Evolutionary conservation across 1,139 yeast species (phyloP).

Genomic region (Eremothecium gossypii): DNA sequence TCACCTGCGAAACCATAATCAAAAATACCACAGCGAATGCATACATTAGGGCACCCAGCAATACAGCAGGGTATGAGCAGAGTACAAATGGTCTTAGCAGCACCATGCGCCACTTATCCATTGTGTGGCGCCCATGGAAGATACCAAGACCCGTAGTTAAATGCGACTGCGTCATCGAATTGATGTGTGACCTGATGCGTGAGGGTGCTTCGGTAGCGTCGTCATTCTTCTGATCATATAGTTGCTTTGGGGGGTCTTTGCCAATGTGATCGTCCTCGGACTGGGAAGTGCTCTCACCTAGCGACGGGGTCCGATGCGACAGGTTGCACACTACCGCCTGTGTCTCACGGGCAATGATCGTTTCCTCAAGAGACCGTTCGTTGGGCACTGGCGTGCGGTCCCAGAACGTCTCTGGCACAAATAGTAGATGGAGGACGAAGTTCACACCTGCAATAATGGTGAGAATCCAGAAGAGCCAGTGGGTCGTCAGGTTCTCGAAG

Average conservation of each 20-base stretch:
- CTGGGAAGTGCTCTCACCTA: conserved; percentile 4
- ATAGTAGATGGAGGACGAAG: conserved; percentile 39
- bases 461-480: conserved; percentile 56
- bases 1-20: conserved; percentile 50
- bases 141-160: conserved; percentile 22
- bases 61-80: conserved; percentile 41
- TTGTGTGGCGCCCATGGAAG: conserved; percentile 39
- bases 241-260: conserved; percentile 7
- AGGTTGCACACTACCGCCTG: neutral
- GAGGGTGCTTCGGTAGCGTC: neutral
- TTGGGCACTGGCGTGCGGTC: conserved; percentile 46
- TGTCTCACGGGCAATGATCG: conserved; percentile 38
- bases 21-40: conserved; percentile 56
- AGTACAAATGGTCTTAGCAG: conserved; percentile 48
- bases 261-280: conserved; percentile 9
- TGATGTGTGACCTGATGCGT: conserved; percentile 12
- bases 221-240: neutral
- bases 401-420: conserved; percentile 63
- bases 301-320: neutral
- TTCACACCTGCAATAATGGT: conserved; percentile 45
- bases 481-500: conserved; percentile 42
- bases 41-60: conserved; percentile 47
- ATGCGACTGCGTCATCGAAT: conserved; percentile 6
- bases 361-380: conserved; percentile 41
- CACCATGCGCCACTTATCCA: conserved; percentile 50